Evolutionary conservation across 257 asterid genomes (phyloP), one percentile per base, ranked within the genome.

Genomic region (Solanum bukasovii): DNA sequence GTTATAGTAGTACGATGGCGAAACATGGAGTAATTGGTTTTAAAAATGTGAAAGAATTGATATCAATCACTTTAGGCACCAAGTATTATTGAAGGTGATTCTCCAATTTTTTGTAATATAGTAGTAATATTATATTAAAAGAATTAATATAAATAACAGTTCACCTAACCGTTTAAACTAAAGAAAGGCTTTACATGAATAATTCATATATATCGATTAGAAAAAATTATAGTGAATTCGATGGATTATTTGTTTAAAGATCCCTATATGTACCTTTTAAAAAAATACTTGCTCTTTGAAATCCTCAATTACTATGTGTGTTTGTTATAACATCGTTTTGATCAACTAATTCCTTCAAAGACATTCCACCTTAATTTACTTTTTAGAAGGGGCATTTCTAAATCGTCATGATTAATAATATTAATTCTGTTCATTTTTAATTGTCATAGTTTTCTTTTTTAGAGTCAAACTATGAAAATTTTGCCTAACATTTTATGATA

Each of bases 321-420:
- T 4, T 61, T 56, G 92, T 72, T 90, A 67, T 70, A 35, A 65
- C 70, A 82, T 88, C 92, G 71, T 73, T 86, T 31, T 49, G 59
- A 59, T 38, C 73, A 77, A 84, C 89, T 63, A 75, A 90, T 59
- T 18, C 63, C 68, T 38, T 29, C 40, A 59, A 63, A 44, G 89
- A 88, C 89, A 74, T 40, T 90, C 44, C 13, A 88, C 88, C 90
- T 7, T 27, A n/a, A 14, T 37, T 7, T 33, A 9, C 84, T 73
- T 84, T 87, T 38, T 44, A 9, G 10, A 86, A 68, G 8, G 8
- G 78, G 68, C 75, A 49, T n/a, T 83, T 34, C 44, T 40, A 20
- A 79, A 27, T 79, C 9, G 35, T 27, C 23, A 44, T 79, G 37
- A 63, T 72, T 31, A 40, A 35, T 84, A 70, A 44, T 44, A 44